Base-by-base conservation (phyloP, 2,329 filamentous ascomycete genomes). In the Trichophaea hybrida region DNA sequence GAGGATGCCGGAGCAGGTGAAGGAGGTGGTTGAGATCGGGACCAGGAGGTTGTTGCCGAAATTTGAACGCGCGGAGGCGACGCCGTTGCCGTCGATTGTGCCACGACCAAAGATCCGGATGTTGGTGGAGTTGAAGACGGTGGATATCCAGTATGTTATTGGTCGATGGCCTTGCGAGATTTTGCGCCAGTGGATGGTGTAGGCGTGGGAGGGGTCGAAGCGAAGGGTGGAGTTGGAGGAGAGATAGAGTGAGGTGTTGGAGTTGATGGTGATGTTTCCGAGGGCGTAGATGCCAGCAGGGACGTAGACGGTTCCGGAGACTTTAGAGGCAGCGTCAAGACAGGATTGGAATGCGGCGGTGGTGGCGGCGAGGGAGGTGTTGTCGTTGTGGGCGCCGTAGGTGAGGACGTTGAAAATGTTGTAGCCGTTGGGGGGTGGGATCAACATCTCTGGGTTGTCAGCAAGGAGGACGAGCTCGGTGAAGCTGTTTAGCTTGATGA, bases 91-190 rank as follows among this genome's bases (percentile, higher is more conserved):
- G 37, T 63, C 61, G 10, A 61, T 12, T 1, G 50, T 55, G 2
- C 59, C 61, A 1, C 55, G 59, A 6, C 61, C 61, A 32, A 48
- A 58, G 37, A 63, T 52, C 44, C 54, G 48, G 33, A 61, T 58
- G 37, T 63, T 58, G n/a, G n/a, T 57, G 24, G 49, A 58, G 13
- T 35, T 31, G 12, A 58, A 59, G 31, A 15, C 61, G 4, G 61
- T 63, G 5, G 55, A 17, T 2, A 63, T 58, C 61, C 61, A 61
- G 59, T 59, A 61, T 13, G 61, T 63, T 17, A 63, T 53, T 35
- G 60, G 44, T 6, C 61, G 54, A 5, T 48, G 49, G 13, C 51
- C 50, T 38, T 61, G 59, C 4, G 61, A 63, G 43, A 6, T 44
- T 44, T 63, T 63, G 37, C 56, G 33, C 55, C 59, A 63, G 24